A percentile compares a stretch with the other conserved stretches of the same genome.
Conservation (phyloP, 305 asterid species). For the Salvia sclarea region DNA sequence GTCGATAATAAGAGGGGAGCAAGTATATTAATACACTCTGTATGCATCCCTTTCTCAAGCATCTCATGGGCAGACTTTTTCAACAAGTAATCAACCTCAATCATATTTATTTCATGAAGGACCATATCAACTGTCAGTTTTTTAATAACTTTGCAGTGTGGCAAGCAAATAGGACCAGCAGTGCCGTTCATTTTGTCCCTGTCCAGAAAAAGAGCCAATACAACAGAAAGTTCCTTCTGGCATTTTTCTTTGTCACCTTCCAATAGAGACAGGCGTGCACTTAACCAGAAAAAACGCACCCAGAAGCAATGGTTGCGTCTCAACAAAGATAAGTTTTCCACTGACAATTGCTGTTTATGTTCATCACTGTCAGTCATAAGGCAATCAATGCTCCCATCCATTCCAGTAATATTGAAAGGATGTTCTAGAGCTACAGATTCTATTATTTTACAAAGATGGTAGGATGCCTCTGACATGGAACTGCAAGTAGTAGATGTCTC, state of each 20-base stretch:
- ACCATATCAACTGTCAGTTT: constrained; percentile 65
- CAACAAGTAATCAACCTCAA: constrained; percentile 83
- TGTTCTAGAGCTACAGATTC: constrained; percentile 74
- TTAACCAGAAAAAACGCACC: constrained; percentile 94
- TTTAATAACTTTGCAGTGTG: constrained; percentile 74
- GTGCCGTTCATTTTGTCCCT: constrained; percentile 47
- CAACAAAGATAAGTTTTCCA: constrained; percentile 44
- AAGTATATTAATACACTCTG: constrained; percentile 70
- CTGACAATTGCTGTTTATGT: constrained; percentile 36
- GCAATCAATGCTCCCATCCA: constrained; percentile 37
- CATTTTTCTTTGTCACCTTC: constrained; percentile 82
- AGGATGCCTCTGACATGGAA: constrained; percentile 74
- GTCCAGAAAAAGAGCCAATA: constrained; percentile 60
- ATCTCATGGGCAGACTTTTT: constrained; percentile 67
- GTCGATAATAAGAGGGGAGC: constrained; percentile 73
- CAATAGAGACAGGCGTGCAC: constrained; percentile 73
- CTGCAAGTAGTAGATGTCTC: constrained; percentile 48
- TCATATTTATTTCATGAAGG: constrained; percentile 71
- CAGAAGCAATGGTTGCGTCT: constrained; percentile 66
- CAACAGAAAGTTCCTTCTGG: constrained; percentile 67
- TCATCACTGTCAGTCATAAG: constrained; percentile 40
- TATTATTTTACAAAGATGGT: constrained; percentile 88
- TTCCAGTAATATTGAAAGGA: constrained; percentile 49
- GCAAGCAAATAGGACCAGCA: constrained; percentile 56
- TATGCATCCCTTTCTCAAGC: constrained; percentile 74